phyloP scores from a whole-genome alignment of 2,329 filamentous ascomycete genomes.

The Alternaria atra region DNA sequence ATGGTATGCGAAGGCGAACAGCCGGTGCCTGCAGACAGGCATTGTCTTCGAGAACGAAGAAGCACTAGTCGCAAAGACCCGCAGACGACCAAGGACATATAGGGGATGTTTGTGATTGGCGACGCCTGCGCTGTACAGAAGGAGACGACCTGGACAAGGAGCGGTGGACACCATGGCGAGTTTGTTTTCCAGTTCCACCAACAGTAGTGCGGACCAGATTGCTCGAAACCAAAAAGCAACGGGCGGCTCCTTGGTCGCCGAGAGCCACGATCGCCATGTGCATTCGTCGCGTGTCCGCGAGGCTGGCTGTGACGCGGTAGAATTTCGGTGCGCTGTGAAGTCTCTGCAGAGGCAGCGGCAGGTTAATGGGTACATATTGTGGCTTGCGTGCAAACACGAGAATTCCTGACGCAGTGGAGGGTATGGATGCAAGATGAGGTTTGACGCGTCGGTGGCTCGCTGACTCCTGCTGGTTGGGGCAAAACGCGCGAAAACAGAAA shows the following conservation, averaged over 20 bases:
- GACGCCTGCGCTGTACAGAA: not conserved
- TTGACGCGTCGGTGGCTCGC: conserved; percentile 7
- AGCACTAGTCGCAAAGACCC: conserved; percentile 16
- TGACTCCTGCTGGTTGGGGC: not conserved
- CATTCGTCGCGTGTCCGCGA: conserved; percentile 4
- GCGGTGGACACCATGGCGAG: not conserved
- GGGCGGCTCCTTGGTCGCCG: not conserved
- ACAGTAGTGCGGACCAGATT: not conserved
- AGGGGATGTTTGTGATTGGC: conserved; percentile 2
- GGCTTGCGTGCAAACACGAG: conserved; percentile 19
- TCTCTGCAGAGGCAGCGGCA: not conserved
- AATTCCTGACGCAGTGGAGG: conserved; percentile 10
- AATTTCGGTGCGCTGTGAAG: conserved; percentile 6
- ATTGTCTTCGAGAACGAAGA: conserved; percentile 20
- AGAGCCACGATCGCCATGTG: not conserved
- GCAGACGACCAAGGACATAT: conserved; percentile 2
- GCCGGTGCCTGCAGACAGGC: conserved; percentile 27
- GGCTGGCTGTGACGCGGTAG: conserved; percentile 3
- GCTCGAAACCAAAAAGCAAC: conserved; percentile 13
- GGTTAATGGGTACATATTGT: conserved; percentile 24
- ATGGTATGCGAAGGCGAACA: conserved; percentile 18
- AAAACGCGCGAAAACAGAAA: not conserved
- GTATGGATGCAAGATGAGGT: not conserved
- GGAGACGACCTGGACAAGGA: not conserved
- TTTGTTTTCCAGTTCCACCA: conserved; percentile 10